Evolutionary conservation across 1,284 basidiomycete genomes (phyloP).

Genomic region (Puccinia coronata): DNA sequence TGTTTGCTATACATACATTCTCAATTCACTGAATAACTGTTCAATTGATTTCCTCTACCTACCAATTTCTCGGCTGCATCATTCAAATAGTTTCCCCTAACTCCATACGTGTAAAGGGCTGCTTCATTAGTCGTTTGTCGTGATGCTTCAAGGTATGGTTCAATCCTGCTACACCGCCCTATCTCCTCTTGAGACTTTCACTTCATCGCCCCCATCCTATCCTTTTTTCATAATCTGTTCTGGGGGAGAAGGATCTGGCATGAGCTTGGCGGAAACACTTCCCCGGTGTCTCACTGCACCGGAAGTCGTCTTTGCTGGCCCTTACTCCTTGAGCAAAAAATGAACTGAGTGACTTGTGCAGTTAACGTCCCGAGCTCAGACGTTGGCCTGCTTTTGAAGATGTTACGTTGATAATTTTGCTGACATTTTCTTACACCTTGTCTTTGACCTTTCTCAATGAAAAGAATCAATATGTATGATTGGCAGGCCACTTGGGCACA

Average conservation of each 20-base stretch:
- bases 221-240: background rate
- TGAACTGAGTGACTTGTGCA: background rate
- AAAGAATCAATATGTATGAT: constrained; percentile 33
- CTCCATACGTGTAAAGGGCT: constrained; percentile 15
- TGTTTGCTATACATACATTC: constrained; percentile 33
- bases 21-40: constrained; percentile 19
- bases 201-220: background rate
- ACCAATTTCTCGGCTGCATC: constrained; percentile 22
- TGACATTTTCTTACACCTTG: background rate
- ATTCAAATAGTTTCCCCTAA: constrained; percentile 24
- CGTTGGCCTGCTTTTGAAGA: background rate
- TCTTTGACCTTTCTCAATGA: background rate
- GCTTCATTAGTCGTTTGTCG: constrained; percentile 10
- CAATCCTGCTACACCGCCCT: constrained; percentile 18
- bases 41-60: constrained; percentile 22
- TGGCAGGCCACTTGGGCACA: constrained; percentile 22
- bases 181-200: constrained; percentile 22
- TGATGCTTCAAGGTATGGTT: constrained; percentile 40
- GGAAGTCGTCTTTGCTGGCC: too few species aligned
- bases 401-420: background rate
- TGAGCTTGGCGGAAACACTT: background rate
- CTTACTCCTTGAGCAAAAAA: background rate
- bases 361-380: background rate
- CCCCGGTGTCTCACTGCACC: background rate
- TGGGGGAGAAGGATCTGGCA: constrained; percentile 20